These are phyloP conservation scores for Lactarius hatsudake DNA, from an alignment of 768 basidiomycete species.

Conservation along the genomic window DNA sequence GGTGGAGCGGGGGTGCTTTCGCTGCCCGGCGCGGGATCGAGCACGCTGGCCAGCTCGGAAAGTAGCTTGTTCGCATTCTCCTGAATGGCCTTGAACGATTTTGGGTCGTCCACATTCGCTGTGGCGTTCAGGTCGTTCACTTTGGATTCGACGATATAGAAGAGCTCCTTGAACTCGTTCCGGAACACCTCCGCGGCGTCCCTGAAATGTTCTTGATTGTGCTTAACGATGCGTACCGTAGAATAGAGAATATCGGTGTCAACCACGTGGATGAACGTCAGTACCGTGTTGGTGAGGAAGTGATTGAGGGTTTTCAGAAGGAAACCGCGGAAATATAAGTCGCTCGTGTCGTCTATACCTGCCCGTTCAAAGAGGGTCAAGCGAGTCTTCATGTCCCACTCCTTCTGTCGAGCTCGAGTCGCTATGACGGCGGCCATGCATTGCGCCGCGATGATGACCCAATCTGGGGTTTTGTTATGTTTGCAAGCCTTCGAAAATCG, in stretches of 20 bases:
- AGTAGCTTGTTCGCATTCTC: background rate
- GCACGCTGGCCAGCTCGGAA: background rate
- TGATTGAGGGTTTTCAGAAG: slow-evolving; percentile 7
- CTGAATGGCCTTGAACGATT: background rate
- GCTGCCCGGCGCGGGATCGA: background rate
- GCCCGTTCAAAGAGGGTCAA: background rate
- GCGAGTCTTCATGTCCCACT: no score
- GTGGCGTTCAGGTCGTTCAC: no score
- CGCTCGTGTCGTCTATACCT: background rate
- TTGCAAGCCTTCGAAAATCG: background rate
- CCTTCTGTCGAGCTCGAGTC: no score
- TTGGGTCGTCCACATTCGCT: no score
- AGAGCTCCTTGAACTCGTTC: background rate
- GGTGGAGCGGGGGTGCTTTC: background rate
- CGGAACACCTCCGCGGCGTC: background rate
- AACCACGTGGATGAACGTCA: background rate
- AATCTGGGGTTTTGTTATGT: no score
- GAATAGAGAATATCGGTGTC: background rate
- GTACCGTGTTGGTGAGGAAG: slow-evolving; percentile 3
- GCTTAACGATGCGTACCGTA: background rate
- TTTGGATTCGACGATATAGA: no score
- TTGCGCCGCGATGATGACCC: background rate
- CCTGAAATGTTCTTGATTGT: background rate
- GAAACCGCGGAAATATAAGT: background rate
- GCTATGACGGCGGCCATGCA: slow-evolving; percentile 5